Conservation (phyloP, 2,329 filamentous ascomycete species). For the Fusarium transvaalense region DNA sequence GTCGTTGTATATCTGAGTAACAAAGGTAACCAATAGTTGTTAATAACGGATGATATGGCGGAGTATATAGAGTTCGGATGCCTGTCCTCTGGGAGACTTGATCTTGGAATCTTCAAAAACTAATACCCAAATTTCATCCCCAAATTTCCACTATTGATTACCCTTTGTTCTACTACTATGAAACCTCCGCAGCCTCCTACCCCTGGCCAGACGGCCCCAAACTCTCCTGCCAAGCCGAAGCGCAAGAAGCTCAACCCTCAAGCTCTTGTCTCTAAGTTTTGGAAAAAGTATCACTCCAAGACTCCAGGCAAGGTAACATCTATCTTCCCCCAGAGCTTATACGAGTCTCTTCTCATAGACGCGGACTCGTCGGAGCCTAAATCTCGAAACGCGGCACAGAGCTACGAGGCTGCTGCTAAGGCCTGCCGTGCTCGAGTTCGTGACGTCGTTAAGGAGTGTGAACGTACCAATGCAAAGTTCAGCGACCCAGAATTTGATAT, state of each 20-base stretch:
- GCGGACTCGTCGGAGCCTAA: slow-evolving; percentile 44
- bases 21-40: slow-evolving; percentile 16
- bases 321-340: slow-evolving; percentile 59
- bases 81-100: background rate
- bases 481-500: slow-evolving; percentile 61
- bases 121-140: background rate
- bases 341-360: slow-evolving; percentile 49
- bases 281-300: slow-evolving; percentile 58
- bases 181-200: slow-evolving; percentile 15
- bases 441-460: slow-evolving; percentile 57
- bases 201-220: slow-evolving; percentile 6
- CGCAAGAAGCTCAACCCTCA: slow-evolving; percentile 52
- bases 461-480: slow-evolving; percentile 60
- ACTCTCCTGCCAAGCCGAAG: slow-evolving; percentile 28
- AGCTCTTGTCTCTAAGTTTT: slow-evolving; percentile 57
- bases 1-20: slow-evolving; percentile 16
- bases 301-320: slow-evolving; percentile 59
- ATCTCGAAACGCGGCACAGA: slow-evolving; percentile 56
- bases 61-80: slow-evolving; percentile 31
- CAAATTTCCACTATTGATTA: background rate
- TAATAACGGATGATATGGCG: slow-evolving; percentile 1
- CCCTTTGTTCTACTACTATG: slow-evolving; percentile 17
- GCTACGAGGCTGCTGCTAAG: slow-evolving; percentile 57
- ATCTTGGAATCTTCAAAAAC: background rate
- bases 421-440: slow-evolving; percentile 57